Evolutionary conservation across 768 basidiomycete species (phyloP), one percentile per base, ranked within the genome.

Genomic region (Russula sp.): DNA sequence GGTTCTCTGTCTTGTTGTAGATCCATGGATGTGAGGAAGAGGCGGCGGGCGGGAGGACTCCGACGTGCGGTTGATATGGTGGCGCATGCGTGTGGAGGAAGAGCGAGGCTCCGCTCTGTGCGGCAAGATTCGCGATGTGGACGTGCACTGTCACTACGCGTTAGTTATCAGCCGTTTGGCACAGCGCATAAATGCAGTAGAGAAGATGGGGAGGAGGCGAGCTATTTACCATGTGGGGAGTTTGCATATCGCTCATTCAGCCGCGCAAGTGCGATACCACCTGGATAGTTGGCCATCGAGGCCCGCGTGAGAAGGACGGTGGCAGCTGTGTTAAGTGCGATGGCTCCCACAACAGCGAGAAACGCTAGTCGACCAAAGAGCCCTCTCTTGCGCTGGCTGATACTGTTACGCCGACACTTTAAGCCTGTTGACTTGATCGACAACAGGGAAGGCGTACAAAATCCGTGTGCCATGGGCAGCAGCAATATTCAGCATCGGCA

Each of bases 41-140:
- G 54, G 63, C 53, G 27, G 69, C 59, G 55, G 44, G 67, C 40
- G 47, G 60, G 45, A 58, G 66, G 14, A 55, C 13, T 55, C 68
- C 57, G 48, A 60, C 18, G 66, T 62, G 54, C 4, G 70, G 54
- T 56, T 76, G 71, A 57, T 80, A 79, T 1, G 92, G 88, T 0
- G 81, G 78, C 0, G 86, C 74, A 59, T 87, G 77, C 22, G 82
- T 78, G 45, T 91, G 89, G 22, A 85, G 83, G 78, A 98, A 97
- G 57, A 94, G 84, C 0, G 92, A 89, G 3, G 92, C 90, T 2
- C 97, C 96, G 0, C 88, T 93, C 73, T 96, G 94, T 2, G 91
- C 87, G 1, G 91, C 89, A 49, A 93, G 82, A 66, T 95, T 90
- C 55, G 84, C 86, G 49, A 97, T 84, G 70, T 95, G 89, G 4